These are phyloP conservation scores for Vinca major DNA, from an alignment of 305 asterid species.

Conservation along the genomic window DNA sequence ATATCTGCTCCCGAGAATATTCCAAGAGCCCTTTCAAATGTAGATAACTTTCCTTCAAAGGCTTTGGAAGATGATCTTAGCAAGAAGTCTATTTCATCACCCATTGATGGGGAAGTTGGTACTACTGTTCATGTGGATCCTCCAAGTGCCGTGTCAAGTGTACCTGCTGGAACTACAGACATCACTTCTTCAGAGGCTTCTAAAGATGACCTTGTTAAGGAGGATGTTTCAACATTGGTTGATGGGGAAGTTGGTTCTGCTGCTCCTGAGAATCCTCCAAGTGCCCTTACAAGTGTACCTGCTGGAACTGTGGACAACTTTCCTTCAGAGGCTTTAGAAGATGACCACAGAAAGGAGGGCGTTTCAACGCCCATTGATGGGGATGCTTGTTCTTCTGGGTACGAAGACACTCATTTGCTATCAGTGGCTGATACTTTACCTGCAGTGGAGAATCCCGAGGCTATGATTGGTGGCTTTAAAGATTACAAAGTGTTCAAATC, in stretches of 20 bases:
- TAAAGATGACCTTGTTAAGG: background rate
- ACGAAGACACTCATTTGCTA: constrained; percentile 16
- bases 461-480: constrained; percentile 20
- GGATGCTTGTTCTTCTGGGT: background rate
- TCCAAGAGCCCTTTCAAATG: background rate
- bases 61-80: background rate
- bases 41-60: background rate
- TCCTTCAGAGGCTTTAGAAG: background rate
- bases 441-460: constrained; percentile 15
- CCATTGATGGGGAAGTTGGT: background rate
- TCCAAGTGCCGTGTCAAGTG: background rate
- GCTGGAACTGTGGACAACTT: background rate
- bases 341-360: background rate
- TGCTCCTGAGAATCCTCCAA: constrained; percentile 17
- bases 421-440: constrained; percentile 16
- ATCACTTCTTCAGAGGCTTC: constrained; percentile 17
- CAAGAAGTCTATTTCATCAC: background rate
- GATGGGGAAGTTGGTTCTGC: background rate
- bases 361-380: constrained; percentile 3
- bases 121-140: constrained; percentile 3
- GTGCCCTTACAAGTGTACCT: constrained; percentile 5
- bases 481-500: constrained; percentile 19
- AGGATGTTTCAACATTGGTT: background rate
- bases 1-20: background rate
- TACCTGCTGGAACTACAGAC: background rate